A percentile compares a stretch with the other conserved stretches of the same genome.
Conservation (phyloP, 192 early-diverging fungal genomes). For the Thamnidium elegans region DNA sequence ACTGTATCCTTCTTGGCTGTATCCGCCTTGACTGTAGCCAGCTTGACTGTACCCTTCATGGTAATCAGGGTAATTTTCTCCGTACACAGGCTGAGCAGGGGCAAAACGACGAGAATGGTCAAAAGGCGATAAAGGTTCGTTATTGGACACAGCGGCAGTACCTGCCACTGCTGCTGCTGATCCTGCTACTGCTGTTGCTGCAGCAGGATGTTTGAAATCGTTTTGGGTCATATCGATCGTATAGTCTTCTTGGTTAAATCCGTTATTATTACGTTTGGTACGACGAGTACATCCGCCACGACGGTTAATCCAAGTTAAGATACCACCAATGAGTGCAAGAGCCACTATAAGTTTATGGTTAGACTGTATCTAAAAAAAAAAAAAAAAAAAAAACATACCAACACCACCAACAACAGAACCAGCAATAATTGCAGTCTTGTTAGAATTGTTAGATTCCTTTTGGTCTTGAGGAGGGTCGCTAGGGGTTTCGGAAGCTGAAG, state of each 20-base stretch:
- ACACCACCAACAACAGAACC: slow-evolving; percentile 34
- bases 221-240: slow-evolving; percentile 15
- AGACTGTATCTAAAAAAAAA: not conserved
- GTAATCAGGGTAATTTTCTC: not conserved
- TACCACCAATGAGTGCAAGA: slow-evolving; percentile 29
- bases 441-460: not conserved
- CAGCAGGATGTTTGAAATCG: not conserved
- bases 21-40: not conserved
- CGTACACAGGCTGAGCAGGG: not conserved
- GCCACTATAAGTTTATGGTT: slow-evolving; percentile 22
- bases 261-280: not conserved
- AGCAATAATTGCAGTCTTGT: slow-evolving; percentile 27
- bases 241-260: slow-evolving; percentile 11
- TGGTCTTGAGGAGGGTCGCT: not conserved
- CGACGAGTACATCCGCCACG: slow-evolving; percentile 25
- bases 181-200: not conserved
- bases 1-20: not conserved
- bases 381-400: slow-evolving; percentile 20
- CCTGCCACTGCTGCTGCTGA: not conserved
- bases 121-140: slow-evolving; percentile 7
- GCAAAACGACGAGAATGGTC: slow-evolving; percentile 12
- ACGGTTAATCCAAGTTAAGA: slow-evolving; percentile 29
- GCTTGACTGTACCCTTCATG: not conserved
- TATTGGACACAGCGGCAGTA: not conserved
- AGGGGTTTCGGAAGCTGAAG: slow-evolving; percentile 1